A percentile compares a stretch with the other conserved stretches of the same genome.
phyloP scores from a whole-genome alignment of 2,329 filamentous ascomycete genomes.

The Nigrospora oryzae region DNA sequence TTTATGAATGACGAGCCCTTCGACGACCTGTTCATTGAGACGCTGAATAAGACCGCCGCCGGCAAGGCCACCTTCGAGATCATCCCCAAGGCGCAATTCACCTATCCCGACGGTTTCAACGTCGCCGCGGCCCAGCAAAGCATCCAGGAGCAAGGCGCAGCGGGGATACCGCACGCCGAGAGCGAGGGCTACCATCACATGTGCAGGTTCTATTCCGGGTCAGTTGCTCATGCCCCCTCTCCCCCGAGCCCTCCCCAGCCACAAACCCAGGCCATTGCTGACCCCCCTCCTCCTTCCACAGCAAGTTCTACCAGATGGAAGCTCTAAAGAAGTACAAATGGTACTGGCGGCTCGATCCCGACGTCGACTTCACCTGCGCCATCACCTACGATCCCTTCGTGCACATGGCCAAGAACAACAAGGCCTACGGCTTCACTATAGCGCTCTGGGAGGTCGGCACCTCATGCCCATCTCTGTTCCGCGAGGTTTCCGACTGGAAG shows the following conservation, averaged over 20 bases:
- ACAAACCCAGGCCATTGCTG: neutral
- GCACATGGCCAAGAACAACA: constrained; percentile 32
- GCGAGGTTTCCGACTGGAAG: constrained; percentile 30
- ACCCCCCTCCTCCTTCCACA: constrained; percentile 5
- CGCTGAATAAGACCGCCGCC: constrained; percentile 25
- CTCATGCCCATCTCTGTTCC: constrained; percentile 33
- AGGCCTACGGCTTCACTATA: constrained; percentile 36
- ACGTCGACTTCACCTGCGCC: constrained; percentile 34
- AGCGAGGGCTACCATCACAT: constrained; percentile 32
- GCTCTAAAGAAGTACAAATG: constrained; percentile 32
- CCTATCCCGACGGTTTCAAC: constrained; percentile 27
- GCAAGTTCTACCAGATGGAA: constrained; percentile 33
- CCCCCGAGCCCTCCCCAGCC: too few relatives aligned
- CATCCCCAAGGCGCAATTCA: constrained; percentile 30
- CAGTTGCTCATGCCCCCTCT: constrained; percentile 8
- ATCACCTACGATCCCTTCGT: constrained; percentile 39
- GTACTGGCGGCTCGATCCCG: constrained; percentile 38
- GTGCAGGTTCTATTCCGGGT: constrained; percentile 35
- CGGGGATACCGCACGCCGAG: constrained; percentile 27
- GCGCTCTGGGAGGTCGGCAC: constrained; percentile 31
- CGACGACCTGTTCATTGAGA: constrained; percentile 26
- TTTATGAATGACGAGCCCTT: constrained; percentile 38
- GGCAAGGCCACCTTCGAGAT: constrained; percentile 31
- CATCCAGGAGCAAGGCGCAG: constrained; percentile 23
- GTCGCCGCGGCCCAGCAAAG: constrained; percentile 18